phyloP scores from a whole-genome alignment of 129 eudicot genomes.

The Chrysanthemum makinoi region DNA sequence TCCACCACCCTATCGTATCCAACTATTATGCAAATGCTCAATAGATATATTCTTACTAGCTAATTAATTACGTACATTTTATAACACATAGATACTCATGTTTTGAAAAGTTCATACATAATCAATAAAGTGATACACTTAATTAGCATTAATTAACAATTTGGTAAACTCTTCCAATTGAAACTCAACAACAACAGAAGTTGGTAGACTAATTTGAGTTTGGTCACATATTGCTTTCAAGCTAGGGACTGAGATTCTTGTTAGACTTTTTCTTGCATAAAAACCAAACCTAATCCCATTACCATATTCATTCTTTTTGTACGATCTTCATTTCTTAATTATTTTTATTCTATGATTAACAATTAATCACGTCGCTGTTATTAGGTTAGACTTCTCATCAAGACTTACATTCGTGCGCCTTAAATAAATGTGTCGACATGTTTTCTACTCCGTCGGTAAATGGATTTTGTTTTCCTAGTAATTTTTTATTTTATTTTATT shows the following conservation, averaged over 20 bases:
- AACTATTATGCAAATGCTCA: no score
- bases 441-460: no score
- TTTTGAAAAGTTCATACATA: conserved; percentile 4
- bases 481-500: no score
- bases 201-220: conserved; percentile 17
- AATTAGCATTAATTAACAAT: not conserved
- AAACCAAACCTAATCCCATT: conserved; percentile 31
- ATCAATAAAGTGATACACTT: not conserved
- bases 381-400: conserved; percentile 29
- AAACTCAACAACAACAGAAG: conserved; percentile 25
- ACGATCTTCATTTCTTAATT: not conserved
- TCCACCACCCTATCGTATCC: not conserved
- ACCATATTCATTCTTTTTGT: conserved; percentile 13
- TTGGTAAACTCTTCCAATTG: conserved; percentile 25
- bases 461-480: not conserved
- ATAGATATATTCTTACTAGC: not conserved
- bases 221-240: conserved; percentile 32
- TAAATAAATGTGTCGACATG: not conserved
- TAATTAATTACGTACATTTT: not conserved
- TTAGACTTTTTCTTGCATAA: conserved; percentile 25
- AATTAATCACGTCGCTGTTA: conserved; percentile 22
- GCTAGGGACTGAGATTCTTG: conserved; percentile 26
- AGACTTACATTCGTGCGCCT: conserved; percentile 29
- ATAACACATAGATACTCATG: not conserved
- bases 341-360: not conserved